Evolutionary conservation across 2,329 filamentous ascomycete species (phyloP), one percentile per base, ranked within the genome.

Genomic region (Raffaelea arxii): DNA sequence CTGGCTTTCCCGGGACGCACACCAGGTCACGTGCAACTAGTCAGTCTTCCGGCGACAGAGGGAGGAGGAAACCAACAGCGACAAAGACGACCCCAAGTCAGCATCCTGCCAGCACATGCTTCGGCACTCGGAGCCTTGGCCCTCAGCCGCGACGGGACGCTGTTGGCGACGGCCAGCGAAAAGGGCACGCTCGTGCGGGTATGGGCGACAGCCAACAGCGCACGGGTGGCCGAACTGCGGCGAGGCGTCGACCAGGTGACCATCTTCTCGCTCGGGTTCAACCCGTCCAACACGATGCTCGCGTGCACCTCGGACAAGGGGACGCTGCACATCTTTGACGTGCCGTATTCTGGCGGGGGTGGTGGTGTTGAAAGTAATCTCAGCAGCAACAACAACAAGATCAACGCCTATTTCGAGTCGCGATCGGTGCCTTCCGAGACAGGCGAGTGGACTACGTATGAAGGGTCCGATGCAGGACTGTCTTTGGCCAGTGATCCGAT

Each of bases 291-390:
- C 44, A 78, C 75, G 38, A 76, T 89, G 59, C 74, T 97, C 11
- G 92, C 92, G 23, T 91, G 89, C 51, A 97, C 91, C 1, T 96
- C 90, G 1, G 92, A 98, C 70, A 98, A 97, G 66, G 90, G 87
- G 6, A 98, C 90, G 1, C 72, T 98, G 11, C 92, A 98, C 64
- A 77, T 98, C 32, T 98, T 96, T 60, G 89, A 97, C 58, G 32
- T n/a, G 6, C 7, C 32, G 5, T 6, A 16, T 16, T 9, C 32
- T 6, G n/a, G n/a, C n/a, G n/a, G n/a, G n/a, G n/a, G n/a, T n/a
- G n/a, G n/a, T n/a, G n/a, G n/a, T n/a, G n/a, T n/a, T n/a, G n/a
- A n/a, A n/a, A n/a, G n/a, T n/a, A n/a, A n/a, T n/a, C n/a, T n/a
- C n/a, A n/a, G n/a, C n/a, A n/a, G n/a, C n/a, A n/a, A n/a, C n/a